Evolutionary conservation across 1,284 basidiomycete genomes (phyloP).

Genomic region (Puccinia sorghi): DNA sequence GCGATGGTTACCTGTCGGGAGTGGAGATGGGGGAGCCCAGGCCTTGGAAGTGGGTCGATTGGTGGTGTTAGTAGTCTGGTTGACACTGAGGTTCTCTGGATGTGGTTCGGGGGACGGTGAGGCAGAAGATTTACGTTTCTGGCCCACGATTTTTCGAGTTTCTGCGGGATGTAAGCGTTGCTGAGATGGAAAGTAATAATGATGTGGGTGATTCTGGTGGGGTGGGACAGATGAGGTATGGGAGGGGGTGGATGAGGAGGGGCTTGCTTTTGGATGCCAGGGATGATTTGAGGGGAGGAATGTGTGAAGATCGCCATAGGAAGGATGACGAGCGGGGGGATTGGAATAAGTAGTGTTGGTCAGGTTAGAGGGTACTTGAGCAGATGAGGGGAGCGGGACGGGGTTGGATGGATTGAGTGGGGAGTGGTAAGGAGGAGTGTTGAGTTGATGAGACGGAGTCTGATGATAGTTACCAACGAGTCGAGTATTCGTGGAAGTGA

Average conservation of each 20-base stretch:
- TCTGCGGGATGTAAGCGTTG: not conserved
- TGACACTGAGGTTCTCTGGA: not conserved
- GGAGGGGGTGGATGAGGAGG: not conserved
- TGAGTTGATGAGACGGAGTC: slow-evolving; percentile 16
- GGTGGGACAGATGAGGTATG: not conserved
- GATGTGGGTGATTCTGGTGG: not conserved
- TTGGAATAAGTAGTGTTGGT: slow-evolving; percentile 2
- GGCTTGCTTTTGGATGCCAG: slow-evolving; percentile 12
- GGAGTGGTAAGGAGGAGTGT: slow-evolving; percentile 1
- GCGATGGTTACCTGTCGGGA: not conserved
- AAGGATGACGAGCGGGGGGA: not conserved
- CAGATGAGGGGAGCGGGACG: not conserved
- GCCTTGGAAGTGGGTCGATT: not conserved
- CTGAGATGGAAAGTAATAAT: not conserved
- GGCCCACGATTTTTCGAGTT: slow-evolving; percentile 10
- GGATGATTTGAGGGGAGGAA: not conserved
- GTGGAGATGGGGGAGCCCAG: slow-evolving; percentile 3
- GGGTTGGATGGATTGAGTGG: not conserved
- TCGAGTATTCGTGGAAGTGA: not conserved
- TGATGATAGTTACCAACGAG: slow-evolving; percentile 29
- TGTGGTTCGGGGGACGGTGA: not conserved
- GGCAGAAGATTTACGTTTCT: slow-evolving; percentile 19
- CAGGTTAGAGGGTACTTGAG: slow-evolving; percentile 11
- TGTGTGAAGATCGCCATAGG: slow-evolving; percentile 21
- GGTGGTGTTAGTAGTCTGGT: not conserved